These are phyloP conservation scores for Globisporangium viniferum DNA, from an alignment of 352 stramenopile species.

Conservation along the genomic window DNA sequence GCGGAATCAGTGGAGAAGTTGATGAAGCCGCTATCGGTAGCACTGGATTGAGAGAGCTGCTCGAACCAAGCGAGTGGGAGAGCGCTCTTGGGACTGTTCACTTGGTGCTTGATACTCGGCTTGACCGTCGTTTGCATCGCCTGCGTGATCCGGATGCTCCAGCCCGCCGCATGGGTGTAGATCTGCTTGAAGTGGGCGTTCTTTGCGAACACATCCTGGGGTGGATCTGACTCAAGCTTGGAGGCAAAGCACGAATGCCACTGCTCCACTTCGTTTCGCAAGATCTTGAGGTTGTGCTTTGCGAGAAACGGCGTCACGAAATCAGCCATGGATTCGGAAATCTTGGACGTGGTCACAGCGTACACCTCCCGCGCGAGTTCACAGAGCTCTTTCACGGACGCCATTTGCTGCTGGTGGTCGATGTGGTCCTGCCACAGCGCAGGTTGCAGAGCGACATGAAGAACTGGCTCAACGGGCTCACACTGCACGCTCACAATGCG, in stretches of 20 bases:
- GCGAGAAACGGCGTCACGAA: slow-evolving; percentile 63
- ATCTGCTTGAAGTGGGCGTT: slow-evolving; percentile 82
- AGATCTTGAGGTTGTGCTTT: slow-evolving; percentile 68
- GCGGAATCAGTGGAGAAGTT: slow-evolving; percentile 20
- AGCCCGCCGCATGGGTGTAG: slow-evolving; percentile 70
- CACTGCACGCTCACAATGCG: slow-evolving; percentile 76
- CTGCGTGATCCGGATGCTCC: slow-evolving; percentile 75
- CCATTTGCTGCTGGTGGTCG: slow-evolving; percentile 58
- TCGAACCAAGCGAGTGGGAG: slow-evolving; percentile 80
- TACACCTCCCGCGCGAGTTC: slow-evolving; percentile 75
- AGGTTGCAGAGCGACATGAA: slow-evolving; percentile 80
- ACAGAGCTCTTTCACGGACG: slow-evolving; percentile 70
- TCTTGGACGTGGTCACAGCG: slow-evolving; percentile 69
- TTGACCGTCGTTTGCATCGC: slow-evolving; percentile 81
- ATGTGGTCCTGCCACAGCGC: slow-evolving; percentile 81
- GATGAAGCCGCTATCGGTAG: slow-evolving; percentile 28
- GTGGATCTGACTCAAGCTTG: slow-evolving; percentile 69
- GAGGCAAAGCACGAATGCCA: slow-evolving; percentile 80
- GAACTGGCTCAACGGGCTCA: slow-evolving; percentile 75
- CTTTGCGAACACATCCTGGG: slow-evolving; percentile 73
- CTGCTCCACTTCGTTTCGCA: slow-evolving; percentile 79
- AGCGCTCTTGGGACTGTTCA: slow-evolving; percentile 69
- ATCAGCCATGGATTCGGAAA: slow-evolving; percentile 74
- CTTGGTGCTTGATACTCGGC: slow-evolving; percentile 51
- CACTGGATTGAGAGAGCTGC: slow-evolving; percentile 55